These are phyloP conservation scores for Fulvia fulva DNA, from an alignment of 2,329 filamentous ascomycete species.

Conservation along the genomic window DNA sequence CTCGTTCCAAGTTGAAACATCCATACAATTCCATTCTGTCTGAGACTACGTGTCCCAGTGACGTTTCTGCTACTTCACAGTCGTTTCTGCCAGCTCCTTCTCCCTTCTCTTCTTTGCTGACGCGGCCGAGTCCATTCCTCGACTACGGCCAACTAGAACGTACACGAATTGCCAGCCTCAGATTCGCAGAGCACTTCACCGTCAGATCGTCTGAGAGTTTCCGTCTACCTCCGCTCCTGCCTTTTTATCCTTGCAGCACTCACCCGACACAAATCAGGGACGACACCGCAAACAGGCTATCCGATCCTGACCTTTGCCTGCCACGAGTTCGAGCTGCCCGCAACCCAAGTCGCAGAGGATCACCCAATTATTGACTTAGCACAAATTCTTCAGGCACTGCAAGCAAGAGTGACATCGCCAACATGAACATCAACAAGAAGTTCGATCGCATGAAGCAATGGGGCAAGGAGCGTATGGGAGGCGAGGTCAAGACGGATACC, in stretches of 20 bases:
- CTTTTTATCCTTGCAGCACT: background rate
- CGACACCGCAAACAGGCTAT: background rate
- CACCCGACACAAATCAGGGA: background rate
- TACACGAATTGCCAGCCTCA: background rate
- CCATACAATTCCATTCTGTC: background rate
- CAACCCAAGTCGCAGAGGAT: background rate
- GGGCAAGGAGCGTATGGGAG: constrained; percentile 94
- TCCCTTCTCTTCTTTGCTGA: background rate
- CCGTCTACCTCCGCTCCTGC: background rate
- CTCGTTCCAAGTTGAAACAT: background rate
- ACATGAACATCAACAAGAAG: constrained; percentile 70
- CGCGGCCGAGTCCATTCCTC: background rate
- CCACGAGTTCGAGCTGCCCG: background rate
- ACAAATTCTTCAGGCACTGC: background rate
- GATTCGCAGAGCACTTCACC: background rate
- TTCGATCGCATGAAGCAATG: constrained; percentile 96
- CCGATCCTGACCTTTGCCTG: background rate
- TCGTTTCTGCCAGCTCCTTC: background rate
- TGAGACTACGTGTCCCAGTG: background rate
- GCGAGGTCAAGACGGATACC: constrained; percentile 78
- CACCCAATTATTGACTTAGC: background rate
- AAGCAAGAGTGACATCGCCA: constrained; percentile 14
- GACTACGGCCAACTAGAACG: background rate
- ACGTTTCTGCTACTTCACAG: background rate
- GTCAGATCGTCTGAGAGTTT: background rate